Evolutionary conservation across 257 asterid species (phyloP).

Genomic region (Petunia secreta): DNA sequence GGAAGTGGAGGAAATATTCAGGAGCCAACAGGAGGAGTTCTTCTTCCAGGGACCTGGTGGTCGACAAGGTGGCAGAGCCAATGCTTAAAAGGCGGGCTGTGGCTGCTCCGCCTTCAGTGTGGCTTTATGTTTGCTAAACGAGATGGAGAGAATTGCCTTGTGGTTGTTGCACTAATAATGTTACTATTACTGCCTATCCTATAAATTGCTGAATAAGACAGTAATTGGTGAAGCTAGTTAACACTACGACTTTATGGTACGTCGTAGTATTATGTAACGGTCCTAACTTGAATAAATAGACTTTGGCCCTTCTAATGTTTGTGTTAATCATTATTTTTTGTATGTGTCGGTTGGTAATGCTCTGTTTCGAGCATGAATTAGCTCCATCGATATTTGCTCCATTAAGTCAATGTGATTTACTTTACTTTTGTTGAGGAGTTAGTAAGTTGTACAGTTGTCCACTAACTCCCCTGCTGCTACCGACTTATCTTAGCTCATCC

Average conservation of each 20-base stretch:
- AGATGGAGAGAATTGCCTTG: neutral
- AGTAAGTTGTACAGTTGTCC: too few relatives aligned
- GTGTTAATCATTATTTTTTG: too few relatives aligned
- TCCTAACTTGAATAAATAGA: too few relatives aligned
- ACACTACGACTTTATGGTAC: neutral
- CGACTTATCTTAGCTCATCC: too few relatives aligned
- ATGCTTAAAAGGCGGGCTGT: constrained; percentile 30
- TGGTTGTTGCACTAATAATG: constrained; percentile 16
- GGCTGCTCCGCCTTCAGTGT: neutral
- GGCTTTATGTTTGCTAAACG: constrained; percentile 12
- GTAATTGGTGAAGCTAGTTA: neutral
- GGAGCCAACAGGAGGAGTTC: constrained; percentile 50
- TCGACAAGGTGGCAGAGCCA: constrained; percentile 37
- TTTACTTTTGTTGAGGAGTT: too few relatives aligned
- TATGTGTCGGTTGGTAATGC: too few relatives aligned
- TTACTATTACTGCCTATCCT: constrained; percentile 15
- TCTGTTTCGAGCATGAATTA: too few relatives aligned
- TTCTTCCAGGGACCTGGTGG: constrained; percentile 67
- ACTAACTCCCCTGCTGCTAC: too few relatives aligned
- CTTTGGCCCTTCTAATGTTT: too few relatives aligned
- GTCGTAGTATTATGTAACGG: neutral
- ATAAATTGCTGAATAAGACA: neutral
- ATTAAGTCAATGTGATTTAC: too few relatives aligned
- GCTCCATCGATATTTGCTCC: too few relatives aligned
- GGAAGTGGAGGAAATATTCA: constrained; percentile 65